Evolutionary conservation across 2,329 filamentous ascomycete species (phyloP).

Genomic region (Penicillium sp.): DNA sequence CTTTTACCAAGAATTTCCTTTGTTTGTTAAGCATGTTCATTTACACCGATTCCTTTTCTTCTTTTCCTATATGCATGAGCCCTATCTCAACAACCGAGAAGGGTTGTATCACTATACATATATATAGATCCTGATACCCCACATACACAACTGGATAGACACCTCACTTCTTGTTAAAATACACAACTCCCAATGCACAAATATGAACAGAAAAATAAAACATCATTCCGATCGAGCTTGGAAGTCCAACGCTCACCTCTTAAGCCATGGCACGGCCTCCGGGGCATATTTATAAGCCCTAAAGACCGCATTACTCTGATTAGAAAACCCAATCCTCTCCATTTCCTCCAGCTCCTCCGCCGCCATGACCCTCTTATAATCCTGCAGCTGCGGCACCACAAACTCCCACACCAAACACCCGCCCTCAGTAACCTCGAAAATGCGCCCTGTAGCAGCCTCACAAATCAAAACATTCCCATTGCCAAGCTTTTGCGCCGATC

Average conservation of each 20-base stretch:
- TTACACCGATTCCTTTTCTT: not conserved
- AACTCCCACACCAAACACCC: conserved; percentile 45
- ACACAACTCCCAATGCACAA: not conserved
- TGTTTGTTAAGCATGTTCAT: not conserved
- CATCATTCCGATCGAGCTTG: too few relatives aligned
- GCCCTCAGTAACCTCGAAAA: conserved; percentile 44
- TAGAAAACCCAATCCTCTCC: conserved; percentile 37
- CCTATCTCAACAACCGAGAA: not conserved
- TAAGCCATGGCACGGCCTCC: conserved; percentile 42
- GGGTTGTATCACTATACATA: conserved; percentile 9
- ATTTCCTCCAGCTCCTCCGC: conserved; percentile 28
- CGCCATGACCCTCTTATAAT: conserved; percentile 32
- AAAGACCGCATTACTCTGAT: conserved; percentile 44
- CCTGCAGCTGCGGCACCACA: conserved; percentile 41
- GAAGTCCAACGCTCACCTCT: not conserved
- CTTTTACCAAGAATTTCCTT: not conserved
- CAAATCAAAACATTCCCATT: conserved; percentile 45
- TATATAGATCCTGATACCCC: conserved; percentile 17
- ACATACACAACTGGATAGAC: not conserved
- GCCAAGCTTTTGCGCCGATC: conserved; percentile 40
- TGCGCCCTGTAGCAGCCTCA: conserved; percentile 43
- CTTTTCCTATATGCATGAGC: conserved; percentile 8
- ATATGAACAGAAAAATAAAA: not conserved
- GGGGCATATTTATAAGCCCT: conserved; percentile 43
- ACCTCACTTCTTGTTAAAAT: not conserved